A percentile compares a stretch with the other conserved stretches of the same genome.
These are phyloP conservation scores for Stenogyne calaminthoides DNA, from an alignment of 305 asterid genomes.

Conservation along the genomic window DNA sequence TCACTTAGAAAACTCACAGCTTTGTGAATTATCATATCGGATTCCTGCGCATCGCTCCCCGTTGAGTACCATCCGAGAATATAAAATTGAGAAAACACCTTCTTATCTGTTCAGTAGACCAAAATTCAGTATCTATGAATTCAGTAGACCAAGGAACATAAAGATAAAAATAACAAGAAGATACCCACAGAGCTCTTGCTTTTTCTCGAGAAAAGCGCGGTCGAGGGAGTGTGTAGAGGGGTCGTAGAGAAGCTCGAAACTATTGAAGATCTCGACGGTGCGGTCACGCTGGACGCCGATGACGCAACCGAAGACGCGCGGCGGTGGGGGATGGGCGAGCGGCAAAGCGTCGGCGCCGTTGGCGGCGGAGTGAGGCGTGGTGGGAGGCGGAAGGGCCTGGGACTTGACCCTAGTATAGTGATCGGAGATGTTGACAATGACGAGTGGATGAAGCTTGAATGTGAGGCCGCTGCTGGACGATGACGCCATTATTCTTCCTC, in stretches of 20 bases:
- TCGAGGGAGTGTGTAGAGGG: constrained; percentile 63
- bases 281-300: constrained; percentile 96
- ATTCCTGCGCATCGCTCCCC: constrained; percentile 88
- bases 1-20: constrained; percentile 55
- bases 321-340: constrained; percentile 33
- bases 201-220: constrained; percentile 84
- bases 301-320: constrained; percentile 92
- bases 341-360: constrained; percentile 39
- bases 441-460: constrained; percentile 94
- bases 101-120: constrained; percentile 67
- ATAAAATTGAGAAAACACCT: constrained; percentile 91
- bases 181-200: constrained; percentile 86
- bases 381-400: constrained; percentile 57
- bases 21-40: constrained; percentile 91
- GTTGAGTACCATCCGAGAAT: constrained; percentile 96
- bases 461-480: constrained; percentile 96
- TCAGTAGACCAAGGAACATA: not conserved
- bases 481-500: constrained; percentile 57
- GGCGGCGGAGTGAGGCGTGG: constrained; percentile 38
- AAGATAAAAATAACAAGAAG: not conserved
- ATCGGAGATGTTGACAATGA: constrained; percentile 92
- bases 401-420: constrained; percentile 92
- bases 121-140: constrained; percentile 8
- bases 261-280: constrained; percentile 95
- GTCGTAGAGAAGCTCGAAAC: constrained; percentile 87